Conservation (phyloP, 495 filamentous ascomycete genomes). For the Neurospora sp. region DNA sequence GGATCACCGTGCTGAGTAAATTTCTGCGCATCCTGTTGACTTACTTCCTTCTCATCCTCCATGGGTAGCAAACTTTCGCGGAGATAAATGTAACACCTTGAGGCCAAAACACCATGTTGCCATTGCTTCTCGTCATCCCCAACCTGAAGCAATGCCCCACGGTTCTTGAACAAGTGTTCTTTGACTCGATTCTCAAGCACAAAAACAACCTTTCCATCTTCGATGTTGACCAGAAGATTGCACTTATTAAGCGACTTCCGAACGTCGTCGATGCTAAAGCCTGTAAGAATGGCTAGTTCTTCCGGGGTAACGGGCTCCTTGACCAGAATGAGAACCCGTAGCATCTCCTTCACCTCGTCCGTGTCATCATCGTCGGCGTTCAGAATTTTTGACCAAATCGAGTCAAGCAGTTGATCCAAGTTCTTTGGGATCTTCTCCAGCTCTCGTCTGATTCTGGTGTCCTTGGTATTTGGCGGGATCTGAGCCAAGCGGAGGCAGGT, state of each 20-base stretch:
- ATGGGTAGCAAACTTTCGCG: slow-evolving; percentile 2
- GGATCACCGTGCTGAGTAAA: too few species aligned
- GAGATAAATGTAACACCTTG: slow-evolving; percentile 22
- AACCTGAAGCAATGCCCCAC: slow-evolving; percentile 20
- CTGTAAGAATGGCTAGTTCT: slow-evolving; percentile 21
- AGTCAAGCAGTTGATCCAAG: slow-evolving; percentile 17
- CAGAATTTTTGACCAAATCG: slow-evolving; percentile 19
- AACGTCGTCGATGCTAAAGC: slow-evolving; percentile 15
- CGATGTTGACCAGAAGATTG: slow-evolving; percentile 21
- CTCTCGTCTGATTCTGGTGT: slow-evolving; percentile 15
- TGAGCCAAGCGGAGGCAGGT: slow-evolving; percentile 20
- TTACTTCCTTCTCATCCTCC: too few species aligned
- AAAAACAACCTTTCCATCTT: neutral
- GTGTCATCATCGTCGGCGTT: slow-evolving; percentile 13
- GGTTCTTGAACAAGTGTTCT: slow-evolving; percentile 1
- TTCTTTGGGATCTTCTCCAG: slow-evolving; percentile 24
- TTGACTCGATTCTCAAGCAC: neutral
- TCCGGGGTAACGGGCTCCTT: slow-evolving; percentile 22
- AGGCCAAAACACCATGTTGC: slow-evolving; percentile 29
- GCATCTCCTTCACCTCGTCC: slow-evolving; percentile 24
- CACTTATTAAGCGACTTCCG: slow-evolving; percentile 18
- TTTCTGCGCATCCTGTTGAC: too few species aligned
- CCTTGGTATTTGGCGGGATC: slow-evolving; percentile 15
- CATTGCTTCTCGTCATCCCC: slow-evolving; percentile 24
- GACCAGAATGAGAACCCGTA: slow-evolving; percentile 21